Base-by-base conservation (phyloP, 2,329 filamentous ascomycete genomes). In the Tolypocladium amazonense region DNA sequence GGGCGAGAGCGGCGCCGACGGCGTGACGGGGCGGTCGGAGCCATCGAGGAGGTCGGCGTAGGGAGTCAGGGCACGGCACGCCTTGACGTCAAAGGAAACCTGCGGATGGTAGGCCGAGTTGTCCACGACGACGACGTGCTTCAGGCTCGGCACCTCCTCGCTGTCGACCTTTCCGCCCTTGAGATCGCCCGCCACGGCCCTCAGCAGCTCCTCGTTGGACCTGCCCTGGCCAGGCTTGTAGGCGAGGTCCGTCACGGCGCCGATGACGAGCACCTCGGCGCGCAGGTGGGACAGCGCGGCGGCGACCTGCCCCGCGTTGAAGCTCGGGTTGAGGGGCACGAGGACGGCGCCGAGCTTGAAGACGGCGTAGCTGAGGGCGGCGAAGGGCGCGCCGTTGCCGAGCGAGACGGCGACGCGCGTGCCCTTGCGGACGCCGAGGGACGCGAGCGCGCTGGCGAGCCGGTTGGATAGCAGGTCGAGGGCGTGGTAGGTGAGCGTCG, bases 341-440 rank as follows among this genome's bases (percentile, higher is more conserved):
- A 97, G 78, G 57, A 97, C 84, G 30, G 90, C 93, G n/a, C 94
- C 94, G 12, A 97, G 81, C 74, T 97, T 97, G 78, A 93, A 96
- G 59, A 94, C 73, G 0, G 92, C 92, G 74, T 97, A 97, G 7
- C 88, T 93, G 25, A 94, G 81, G 56, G 88, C 87, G 3, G 90
- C 90, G 71, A 90, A 93, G 38, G 91, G 82, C 70, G 95, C 88
- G 6, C 91, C 92, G 68, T 92, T 95, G 62, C 76, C 50, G 50
- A 53, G 50, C 1, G 50, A 53, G 79, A 53, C 50, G 50, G 50
- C 50, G 50, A 53, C 50, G 50, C 50, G 50, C 0, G 50, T 35
- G 30, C 18, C 92, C 69, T 92, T 95, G 61, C 76, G 79, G 1
- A 97, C 89, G 3, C 90, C 91, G 0, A 88, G 76, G 0, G 82